These are phyloP conservation scores for Trichaptum fuscoviolaceum DNA, from an alignment of 768 basidiomycete genomes.

Conservation along the genomic window DNA sequence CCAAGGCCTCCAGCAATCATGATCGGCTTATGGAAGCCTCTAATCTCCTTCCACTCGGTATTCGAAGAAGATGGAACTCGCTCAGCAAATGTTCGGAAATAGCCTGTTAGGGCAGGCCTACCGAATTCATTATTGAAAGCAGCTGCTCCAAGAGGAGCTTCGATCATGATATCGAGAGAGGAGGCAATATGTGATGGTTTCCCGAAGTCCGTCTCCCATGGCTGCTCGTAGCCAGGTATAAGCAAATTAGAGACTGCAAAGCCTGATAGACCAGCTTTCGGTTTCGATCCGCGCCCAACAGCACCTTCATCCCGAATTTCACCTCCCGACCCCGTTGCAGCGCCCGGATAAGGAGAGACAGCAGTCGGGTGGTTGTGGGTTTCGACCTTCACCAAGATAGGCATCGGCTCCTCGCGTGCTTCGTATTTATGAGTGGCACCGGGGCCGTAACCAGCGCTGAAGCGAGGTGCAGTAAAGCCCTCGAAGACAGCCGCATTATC, in stretches of 20 bases:
- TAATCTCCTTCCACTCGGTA: constrained; percentile 50
- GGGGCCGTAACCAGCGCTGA: constrained; percentile 41
- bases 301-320: constrained; percentile 98
- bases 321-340: constrained; percentile 96
- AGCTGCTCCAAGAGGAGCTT: constrained; percentile 89
- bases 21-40: constrained; percentile 99
- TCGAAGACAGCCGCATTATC: constrained; percentile 96
- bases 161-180: constrained; percentile 94
- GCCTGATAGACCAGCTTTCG: constrained; percentile 91
- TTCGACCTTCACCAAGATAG: constrained; percentile 94
- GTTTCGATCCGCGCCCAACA: constrained; percentile 90
- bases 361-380: constrained; percentile 99
- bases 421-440: constrained; percentile 42
- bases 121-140: constrained; percentile 99
- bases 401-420: constrained; percentile 63
- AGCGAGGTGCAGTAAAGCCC: constrained; percentile 71
- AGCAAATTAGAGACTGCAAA: constrained; percentile 92
- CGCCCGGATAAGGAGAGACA: constrained; percentile 97
- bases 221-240: constrained; percentile 86
- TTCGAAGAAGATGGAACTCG: constrained; percentile 52
- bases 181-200: constrained; percentile 87
- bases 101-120: constrained; percentile 85
- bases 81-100: constrained; percentile 93
- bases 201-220: constrained; percentile 96
- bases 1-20: constrained; percentile 99